Base-by-base conservation (phyloP, 768 basidiomycete genomes). In the Suillus variegatus region DNA sequence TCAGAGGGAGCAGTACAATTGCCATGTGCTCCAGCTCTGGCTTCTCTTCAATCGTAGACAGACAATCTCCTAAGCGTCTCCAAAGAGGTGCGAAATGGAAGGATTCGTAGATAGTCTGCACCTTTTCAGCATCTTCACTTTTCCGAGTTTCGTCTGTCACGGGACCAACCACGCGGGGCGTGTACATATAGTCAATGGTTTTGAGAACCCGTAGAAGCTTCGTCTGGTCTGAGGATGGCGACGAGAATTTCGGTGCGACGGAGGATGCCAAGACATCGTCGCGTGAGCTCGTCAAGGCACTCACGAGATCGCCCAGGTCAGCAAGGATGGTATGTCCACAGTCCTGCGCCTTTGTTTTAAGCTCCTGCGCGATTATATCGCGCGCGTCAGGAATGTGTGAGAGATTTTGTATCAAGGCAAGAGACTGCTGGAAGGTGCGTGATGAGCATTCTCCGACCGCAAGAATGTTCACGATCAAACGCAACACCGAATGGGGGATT, bases 381-480 rank as follows among this genome's bases (percentile, higher is more conserved):
- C 94, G 89, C 9, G 92, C 93, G 64, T 94, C 93, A 7, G 94
- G 91, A 66, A 98, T 87, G 76, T 86, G 86, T 0, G 95, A 96
- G 25, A 99, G 81, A 72, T 99, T 89, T 76, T 97, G 94, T 64
- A 99, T 99, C 41, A 98, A 85, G 20, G 90, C 84, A 51, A 99
- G 82, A 47, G 94, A 95, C 74, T 95, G 90, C 70, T 95, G 91
- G 86, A 99, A 99, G n/a, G 96, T 97, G 40, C 92, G 85, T 51
- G 91, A 93, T 28, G 95, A 95, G 73, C 97, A 99, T 81, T 99
- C 97, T 52, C 97, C 97, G 22, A 91, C 85, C n/a, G 97, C 98
- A 67, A 99, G 82, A 70, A 99, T 95, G 76, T 99, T 99, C 74
- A 97, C 95, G 66, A 99, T 94, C 44, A 95, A 86, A 44, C 93